Base-by-base conservation (phyloP, 352 stramenopile genomes). In the Pythium angustatum region DNA sequence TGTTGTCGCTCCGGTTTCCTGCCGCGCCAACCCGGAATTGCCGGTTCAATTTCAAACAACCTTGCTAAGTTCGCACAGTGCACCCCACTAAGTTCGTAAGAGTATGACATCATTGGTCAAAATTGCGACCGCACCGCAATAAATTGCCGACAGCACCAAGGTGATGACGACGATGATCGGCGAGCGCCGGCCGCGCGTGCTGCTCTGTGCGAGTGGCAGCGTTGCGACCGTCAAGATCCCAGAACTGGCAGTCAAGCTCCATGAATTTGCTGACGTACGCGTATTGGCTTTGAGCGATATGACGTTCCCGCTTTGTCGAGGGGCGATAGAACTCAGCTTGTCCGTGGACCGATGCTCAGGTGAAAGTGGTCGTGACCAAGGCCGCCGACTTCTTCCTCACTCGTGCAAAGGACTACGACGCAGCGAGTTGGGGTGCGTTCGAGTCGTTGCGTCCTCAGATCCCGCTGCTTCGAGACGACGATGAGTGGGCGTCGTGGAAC, bases 221-320 rank as follows among this genome's bases (percentile, higher is more conserved):
- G 90, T 97, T 31, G 89, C 90, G 53, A 85, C 85, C 3, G 81
- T 97, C 43, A 97, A 97, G 64, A 71, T 94, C 38, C 88, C 90
- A 21, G 86, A 96, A 70, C 73, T 97, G 10, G 85, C 82, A 10
- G 66, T 88, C 14, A 74, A 75, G 43, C 72, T 97, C 5, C 52
- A 68, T 7, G 69, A 69, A 41, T 77, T 71, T 7, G 79, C 76
- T 26, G 83, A 97, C 65, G 88, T 94, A 40, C 0, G 66, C n/a
- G 40, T 7, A 21, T 27, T 19, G 33, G 7, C 40, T 47, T 28
- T 24, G 1, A 11, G 40, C 15, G 6, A 14, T 44, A 19, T 3
- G 19, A 21, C 22, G 15, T 4, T 17, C 38, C 15, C 38, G 19
- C 38, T 44, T 12, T 44, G 36, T 10, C 5, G 36, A 17, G 36